Evolutionary conservation across 352 stramenopile genomes (phyloP).

Genomic region (Globisporangium camurandrum): DNA sequence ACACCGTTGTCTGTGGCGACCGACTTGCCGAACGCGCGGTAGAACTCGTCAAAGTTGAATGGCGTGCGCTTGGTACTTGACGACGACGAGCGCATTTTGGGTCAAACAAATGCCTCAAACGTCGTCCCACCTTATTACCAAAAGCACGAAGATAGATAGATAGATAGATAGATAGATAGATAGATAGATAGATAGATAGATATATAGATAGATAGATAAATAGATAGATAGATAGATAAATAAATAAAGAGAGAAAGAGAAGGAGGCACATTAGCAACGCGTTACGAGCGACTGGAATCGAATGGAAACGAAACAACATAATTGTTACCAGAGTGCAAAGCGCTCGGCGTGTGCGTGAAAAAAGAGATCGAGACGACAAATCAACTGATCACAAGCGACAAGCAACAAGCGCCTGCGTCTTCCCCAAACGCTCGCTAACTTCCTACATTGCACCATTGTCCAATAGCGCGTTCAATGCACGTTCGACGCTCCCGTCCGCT

Average conservation of each 20-base stretch:
- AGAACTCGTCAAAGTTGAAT: slow-evolving; percentile 62
- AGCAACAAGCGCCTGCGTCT: slow-evolving; percentile 27
- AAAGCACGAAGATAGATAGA: neutral
- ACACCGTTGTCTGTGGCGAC: slow-evolving; percentile 34
- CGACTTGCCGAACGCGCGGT: slow-evolving; percentile 53
- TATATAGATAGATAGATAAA: neutral
- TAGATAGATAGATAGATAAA: neutral
- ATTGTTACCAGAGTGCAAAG: no score
- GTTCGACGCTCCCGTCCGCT: slow-evolving; percentile 67
- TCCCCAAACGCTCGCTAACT: slow-evolving; percentile 62
- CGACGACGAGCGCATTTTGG: neutral
- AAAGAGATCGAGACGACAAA: neutral
- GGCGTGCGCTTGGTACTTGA: neutral
- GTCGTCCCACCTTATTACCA: neutral
- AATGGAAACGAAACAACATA: no score
- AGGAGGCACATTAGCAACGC: no score
- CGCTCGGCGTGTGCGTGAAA: no score
- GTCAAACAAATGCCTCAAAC: no score
- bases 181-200: neutral
- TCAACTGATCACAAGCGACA: neutral
- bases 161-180: neutral
- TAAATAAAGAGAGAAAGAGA: neutral
- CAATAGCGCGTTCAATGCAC: slow-evolving; percentile 61
- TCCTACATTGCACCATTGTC: no score
- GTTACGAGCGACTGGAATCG: no score